Evolutionary conservation across 371 early-diverging fungal species (phyloP).

Genomic region (Lichtheimia hyalospora): DNA sequence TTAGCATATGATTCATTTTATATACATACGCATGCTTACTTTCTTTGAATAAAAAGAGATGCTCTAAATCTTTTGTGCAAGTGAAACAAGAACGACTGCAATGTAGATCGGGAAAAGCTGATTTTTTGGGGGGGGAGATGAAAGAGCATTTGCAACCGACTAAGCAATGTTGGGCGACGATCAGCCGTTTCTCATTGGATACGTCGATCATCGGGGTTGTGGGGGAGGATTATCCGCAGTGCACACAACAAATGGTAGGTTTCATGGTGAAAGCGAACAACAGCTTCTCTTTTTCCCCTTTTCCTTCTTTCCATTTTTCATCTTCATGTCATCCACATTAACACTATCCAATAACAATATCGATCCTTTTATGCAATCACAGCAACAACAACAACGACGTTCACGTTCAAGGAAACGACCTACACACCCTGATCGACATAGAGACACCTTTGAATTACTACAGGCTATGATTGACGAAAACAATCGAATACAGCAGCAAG

Average conservation of each 20-base stretch:
- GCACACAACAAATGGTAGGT: background rate
- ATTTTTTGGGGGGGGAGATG: background rate
- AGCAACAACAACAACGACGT: background rate
- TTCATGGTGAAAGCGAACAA: background rate
- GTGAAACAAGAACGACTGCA: background rate
- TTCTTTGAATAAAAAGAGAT: background rate
- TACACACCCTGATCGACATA: constrained; percentile 30
- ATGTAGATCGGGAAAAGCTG: background rate
- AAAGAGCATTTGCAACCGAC: background rate
- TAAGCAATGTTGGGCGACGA: background rate
- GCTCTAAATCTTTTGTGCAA: background rate
- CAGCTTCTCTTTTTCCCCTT: background rate
- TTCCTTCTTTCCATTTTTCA: background rate
- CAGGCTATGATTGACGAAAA: constrained; percentile 41
- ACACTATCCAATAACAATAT: background rate
- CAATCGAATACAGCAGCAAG: constrained; percentile 27
- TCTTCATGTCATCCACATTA: background rate
- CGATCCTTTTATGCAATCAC: background rate
- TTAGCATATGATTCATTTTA: too few relatives aligned
- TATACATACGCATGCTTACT: background rate
- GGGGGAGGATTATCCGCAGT: background rate
- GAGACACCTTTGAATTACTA: constrained; percentile 36
- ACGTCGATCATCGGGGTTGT: background rate
- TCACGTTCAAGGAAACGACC: background rate
- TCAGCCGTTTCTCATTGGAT: background rate